Evolutionary conservation across 768 basidiomycete genomes (phyloP), one percentile per base, ranked within the genome.

Genomic region (Suillus occidentalis): DNA sequence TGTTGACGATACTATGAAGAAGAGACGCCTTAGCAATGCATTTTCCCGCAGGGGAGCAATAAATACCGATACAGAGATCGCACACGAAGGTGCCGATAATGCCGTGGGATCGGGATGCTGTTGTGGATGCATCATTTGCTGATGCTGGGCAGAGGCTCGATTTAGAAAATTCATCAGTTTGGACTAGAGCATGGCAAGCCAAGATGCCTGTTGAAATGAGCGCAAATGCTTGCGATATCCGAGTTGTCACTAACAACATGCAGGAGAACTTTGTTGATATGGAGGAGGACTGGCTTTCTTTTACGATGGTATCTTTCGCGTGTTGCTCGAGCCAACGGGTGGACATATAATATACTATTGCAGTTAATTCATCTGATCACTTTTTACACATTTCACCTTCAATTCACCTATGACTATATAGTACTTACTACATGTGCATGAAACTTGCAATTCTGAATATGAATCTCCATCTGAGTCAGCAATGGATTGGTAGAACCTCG

Each of bases 1-100:
- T 16, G 83, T 87, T 31, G 84, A 81, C 47, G 82, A 82, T 16
- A 72, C 80, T 4, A 72, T 82, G 45, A 86, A 91, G 76, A 88
- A 87, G 73, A 81, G 79, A 61, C 68, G 75, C 20, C 67, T 78
- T 62, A 72, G 70, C 37, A 64, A 71, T 16, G 73, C 73, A 12
- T 67, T 76, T n/a, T 43, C 72, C 9, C 69, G 78, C 37, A 70
- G 75, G n/a, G 61, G 40, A 59, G 4, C 40, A 25, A 20, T 40
- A 28, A 28, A 64, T 39, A 69, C 70, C 16, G 61, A 67, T 0
- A 50, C 65, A 10, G 66, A 67, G 14, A 53, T 63, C 8, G 65
- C 63, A 9, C 68, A 64, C 2, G 36, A 66, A 37, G 65, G 66
- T 10, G 73, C 28, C 65, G 43, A 65, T 36, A 73, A 76, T 6